Conservation (phyloP, 1,284 basidiomycete genomes). For the Inonotus hispidus region DNA sequence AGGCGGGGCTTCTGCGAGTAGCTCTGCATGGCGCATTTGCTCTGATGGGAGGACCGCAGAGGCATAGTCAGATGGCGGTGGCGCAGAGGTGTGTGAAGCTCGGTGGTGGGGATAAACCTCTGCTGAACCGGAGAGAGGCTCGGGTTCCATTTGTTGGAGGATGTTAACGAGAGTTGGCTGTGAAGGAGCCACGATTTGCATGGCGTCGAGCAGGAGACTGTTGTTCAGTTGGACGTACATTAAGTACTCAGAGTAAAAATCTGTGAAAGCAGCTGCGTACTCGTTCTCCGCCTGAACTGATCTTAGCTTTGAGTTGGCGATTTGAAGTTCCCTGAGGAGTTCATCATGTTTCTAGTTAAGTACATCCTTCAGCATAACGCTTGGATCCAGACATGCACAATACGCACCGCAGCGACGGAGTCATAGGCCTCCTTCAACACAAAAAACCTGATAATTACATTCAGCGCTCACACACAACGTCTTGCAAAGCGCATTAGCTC, state of each 20-base stretch:
- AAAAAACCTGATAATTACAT: constrained; percentile 2
- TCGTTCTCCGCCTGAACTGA: constrained; percentile 18
- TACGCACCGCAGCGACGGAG: constrained; percentile 11
- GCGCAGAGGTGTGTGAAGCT: not conserved
- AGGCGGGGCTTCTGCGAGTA: not conserved
- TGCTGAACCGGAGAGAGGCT: not conserved
- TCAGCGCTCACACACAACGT: not conserved
- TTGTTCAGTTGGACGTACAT: not conserved
- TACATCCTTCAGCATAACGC: not conserved
- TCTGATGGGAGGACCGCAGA: not conserved
- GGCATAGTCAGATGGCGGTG: not conserved
- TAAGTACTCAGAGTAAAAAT: not conserved
- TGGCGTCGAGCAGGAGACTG: constrained; percentile 16
- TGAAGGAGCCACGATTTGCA: constrained; percentile 9
- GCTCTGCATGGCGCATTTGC: not conserved
- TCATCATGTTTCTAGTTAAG: constrained; percentile 10
- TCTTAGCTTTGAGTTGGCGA: constrained; percentile 13
- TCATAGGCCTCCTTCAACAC: constrained; percentile 12
- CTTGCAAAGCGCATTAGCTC: not conserved
- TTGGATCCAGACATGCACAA: no score
- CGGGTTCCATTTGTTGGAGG: constrained; percentile 5
- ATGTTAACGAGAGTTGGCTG: constrained; percentile 13
- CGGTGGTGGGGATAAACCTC: not conserved
- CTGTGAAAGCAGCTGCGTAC: not conserved
- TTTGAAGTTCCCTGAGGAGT: constrained; percentile 11